Conservation (phyloP, 2,329 filamentous ascomycete genomes). For the Paecilomyces fulvus region DNA sequence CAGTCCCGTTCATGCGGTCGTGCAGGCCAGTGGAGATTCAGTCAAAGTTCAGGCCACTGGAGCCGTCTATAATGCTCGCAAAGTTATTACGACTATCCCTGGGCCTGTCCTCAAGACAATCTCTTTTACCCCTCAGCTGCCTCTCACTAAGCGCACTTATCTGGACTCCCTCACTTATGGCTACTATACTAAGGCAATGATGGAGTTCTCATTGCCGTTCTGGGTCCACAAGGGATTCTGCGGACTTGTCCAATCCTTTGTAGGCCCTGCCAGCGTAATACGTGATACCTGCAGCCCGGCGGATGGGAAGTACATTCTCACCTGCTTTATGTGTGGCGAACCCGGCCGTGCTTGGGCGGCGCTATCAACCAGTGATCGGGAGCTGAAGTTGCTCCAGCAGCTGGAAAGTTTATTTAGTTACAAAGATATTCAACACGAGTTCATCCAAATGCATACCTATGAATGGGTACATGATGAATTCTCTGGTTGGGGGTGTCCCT, state of each 20-base stretch:
- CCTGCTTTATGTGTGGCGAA: not conserved
- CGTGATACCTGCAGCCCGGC: not conserved
- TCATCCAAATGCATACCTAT: slow-evolving; percentile 25
- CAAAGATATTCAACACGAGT: slow-evolving; percentile 10
- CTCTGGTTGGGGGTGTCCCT: slow-evolving; percentile 33
- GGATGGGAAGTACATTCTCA: not conserved
- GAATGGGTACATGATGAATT: slow-evolving; percentile 34
- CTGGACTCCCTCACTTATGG: not conserved
- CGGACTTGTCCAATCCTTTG: not conserved
- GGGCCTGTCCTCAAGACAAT: not conserved
- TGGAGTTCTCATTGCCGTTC: not conserved
- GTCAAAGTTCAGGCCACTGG: not conserved
- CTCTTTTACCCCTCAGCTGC: not conserved
- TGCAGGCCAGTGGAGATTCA: not conserved
- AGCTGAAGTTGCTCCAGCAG: slow-evolving; percentile 6
- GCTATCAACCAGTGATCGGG: not conserved
- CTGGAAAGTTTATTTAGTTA: slow-evolving; percentile 6
- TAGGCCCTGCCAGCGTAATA: not conserved
- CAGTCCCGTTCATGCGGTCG: slow-evolving; percentile 23
- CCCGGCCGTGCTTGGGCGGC: not conserved
- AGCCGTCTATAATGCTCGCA: not conserved
- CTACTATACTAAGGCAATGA: not conserved
- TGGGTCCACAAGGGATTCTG: not conserved
- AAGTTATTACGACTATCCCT: not conserved
- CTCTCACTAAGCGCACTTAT: not conserved